These are phyloP conservation scores for Phytophthora kernoviae DNA, from an alignment of 352 stramenopile genomes.

Conservation along the genomic window DNA sequence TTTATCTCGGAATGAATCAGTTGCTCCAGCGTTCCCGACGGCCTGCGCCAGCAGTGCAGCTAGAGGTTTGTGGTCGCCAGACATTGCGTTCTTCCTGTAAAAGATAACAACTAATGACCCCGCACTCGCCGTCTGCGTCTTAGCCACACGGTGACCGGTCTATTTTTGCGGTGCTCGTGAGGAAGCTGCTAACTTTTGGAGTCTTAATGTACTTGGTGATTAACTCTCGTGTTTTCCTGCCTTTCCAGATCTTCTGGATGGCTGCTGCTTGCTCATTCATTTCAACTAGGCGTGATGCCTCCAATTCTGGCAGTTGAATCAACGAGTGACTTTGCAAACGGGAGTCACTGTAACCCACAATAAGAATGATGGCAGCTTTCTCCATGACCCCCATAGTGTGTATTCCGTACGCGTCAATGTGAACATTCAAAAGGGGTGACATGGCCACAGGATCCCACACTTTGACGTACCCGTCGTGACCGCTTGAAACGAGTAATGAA, in stretches of 20 bases:
- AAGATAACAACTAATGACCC: neutral
- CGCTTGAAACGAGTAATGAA: constrained; percentile 50
- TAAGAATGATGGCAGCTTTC: constrained; percentile 29
- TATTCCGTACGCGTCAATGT: constrained; percentile 54
- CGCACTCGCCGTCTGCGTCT: constrained; percentile 8
- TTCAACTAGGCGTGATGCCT: constrained; percentile 40
- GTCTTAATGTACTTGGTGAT: constrained; percentile 54
- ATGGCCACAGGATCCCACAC: constrained; percentile 51
- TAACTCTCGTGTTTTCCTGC: constrained; percentile 46
- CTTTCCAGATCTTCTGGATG: constrained; percentile 72
- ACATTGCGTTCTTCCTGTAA: constrained; percentile 16
- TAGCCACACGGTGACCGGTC: neutral
- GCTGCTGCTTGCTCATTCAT: constrained; percentile 36
- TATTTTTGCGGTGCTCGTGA: constrained; percentile 5
- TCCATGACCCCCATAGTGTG: constrained; percentile 41
- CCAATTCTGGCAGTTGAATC: constrained; percentile 43
- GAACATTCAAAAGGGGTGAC: constrained; percentile 33
- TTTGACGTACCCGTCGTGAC: constrained; percentile 68
- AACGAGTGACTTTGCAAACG: constrained; percentile 46
- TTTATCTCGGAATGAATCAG: constrained; percentile 14
- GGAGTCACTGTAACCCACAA: constrained; percentile 45
- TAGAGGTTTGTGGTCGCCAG: constrained; percentile 10
- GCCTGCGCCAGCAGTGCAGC: constrained; percentile 23
- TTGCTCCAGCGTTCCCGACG: constrained; percentile 12
- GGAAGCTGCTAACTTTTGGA: neutral